Conservation (phyloP, 306 rosid genomes). For the Gleditsia sinensis region DNA sequence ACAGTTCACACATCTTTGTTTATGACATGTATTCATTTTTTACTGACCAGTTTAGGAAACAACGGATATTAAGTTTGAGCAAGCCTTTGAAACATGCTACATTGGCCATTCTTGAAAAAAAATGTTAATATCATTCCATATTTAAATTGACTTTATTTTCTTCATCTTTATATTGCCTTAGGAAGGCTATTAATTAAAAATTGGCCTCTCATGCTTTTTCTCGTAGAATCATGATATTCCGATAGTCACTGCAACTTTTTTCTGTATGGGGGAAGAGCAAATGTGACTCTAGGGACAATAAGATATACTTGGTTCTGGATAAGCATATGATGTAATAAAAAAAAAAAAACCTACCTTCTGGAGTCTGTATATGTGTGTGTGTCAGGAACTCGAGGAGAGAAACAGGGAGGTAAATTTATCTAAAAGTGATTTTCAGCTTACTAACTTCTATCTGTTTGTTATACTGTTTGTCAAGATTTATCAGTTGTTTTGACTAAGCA, state of each 20-base stretch:
- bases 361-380: background rate
- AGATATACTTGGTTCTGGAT: background rate
- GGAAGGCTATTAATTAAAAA: background rate
- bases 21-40: too few relatives aligned
- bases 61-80: too few relatives aligned
- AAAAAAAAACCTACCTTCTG: background rate
- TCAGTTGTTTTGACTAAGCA: slow-evolving; percentile 9
- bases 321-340: background rate
- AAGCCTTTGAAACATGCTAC: too few relatives aligned
- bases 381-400: background rate
- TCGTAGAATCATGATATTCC: background rate
- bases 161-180: too few relatives aligned
- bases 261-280: background rate
- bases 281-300: background rate
- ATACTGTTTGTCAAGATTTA: background rate
- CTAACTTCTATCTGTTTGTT: slow-evolving; percentile 1
- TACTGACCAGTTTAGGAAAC: too few relatives aligned
- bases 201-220: background rate
- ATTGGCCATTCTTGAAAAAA: too few relatives aligned
- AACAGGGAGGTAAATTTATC: background rate
- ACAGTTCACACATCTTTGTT: too few relatives aligned
- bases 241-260: background rate
- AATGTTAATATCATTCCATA: too few relatives aligned
- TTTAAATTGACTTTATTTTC: too few relatives aligned
- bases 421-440: slow-evolving; percentile 13